Evolutionary conservation across 2,329 filamentous ascomycete genomes (phyloP), one percentile per base, ranked within the genome.

Genomic region (Aspergillus pseudonomiae): DNA sequence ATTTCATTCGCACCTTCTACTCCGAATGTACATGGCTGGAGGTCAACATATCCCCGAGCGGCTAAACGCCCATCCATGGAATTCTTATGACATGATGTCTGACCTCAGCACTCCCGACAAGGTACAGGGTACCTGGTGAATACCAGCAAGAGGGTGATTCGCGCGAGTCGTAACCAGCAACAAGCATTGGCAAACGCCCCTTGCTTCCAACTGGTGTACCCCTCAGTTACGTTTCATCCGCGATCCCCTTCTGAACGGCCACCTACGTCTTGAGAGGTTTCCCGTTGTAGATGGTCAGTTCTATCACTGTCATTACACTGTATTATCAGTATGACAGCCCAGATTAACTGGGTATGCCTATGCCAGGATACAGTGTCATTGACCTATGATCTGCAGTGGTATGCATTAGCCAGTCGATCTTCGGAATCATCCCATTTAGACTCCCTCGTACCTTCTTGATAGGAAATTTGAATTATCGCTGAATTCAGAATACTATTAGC

Each of bases 171-270:
- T 28, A 48, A 28, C 24, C 12, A 12, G 28, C 30, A 52, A 19
- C 26, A 34, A 34, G 48, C 28, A 32, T 52, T 41, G 34, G 34
- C 26, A 28, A 50, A 32, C 43, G n/a, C 61, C 64, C 66, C 66
- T 67, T 67, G 58, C 66, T 36, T 67, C 45, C 19, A n/a, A 48
- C 6, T 28, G 46, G 45, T 56, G 61, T 62, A 62, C 62, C 64
- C 59, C 39, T 55, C 60, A 63, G 61, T 61, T 61, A 60, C 62
- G 64, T 67, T 65, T 63, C 62, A 64, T 67, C 64, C 56, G 60
- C 60, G 58, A 41, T 64, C 30, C 30, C 55, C 28, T 57, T 59
- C 48, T 52, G 9, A 32, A 28, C 16, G 16, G 7, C 28, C 9
- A 52, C 28, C 28, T 21, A 6, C 10, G 30, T 32, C 30, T 19